A percentile compares a stretch with the other conserved stretches of the same genome.
Evolutionary conservation across 148 eudicot species (phyloP).

Genomic region (Euryodendron excelsum): DNA sequence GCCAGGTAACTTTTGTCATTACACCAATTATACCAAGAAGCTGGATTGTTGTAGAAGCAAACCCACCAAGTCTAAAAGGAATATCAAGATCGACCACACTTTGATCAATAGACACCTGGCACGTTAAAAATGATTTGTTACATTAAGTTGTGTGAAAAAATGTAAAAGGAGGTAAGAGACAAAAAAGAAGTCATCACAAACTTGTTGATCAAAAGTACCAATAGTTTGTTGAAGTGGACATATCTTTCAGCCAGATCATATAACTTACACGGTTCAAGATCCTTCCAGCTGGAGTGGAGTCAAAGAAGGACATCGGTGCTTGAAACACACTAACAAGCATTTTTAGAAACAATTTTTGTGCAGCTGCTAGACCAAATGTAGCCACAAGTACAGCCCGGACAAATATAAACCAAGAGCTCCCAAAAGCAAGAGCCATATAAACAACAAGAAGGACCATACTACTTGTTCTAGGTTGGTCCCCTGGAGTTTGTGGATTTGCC

Average conservation of each 20-base stretch:
- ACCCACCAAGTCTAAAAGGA: slow-evolving; percentile 94
- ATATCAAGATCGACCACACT: slow-evolving; percentile 96
- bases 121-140: slow-evolving; percentile 17
- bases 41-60: slow-evolving; percentile 87
- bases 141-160: slow-evolving; percentile 6
- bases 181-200: background rate
- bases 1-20: slow-evolving; percentile 94
- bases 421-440: slow-evolving; percentile 95
- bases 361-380: slow-evolving; percentile 84
- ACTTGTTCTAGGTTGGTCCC: slow-evolving; percentile 69
- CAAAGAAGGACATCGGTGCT: slow-evolving; percentile 99
- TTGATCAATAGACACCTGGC: slow-evolving; percentile 93
- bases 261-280: slow-evolving; percentile 85
- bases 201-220: background rate
- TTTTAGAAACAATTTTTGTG: slow-evolving; percentile 74
- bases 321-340: slow-evolving; percentile 76
- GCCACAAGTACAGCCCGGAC: slow-evolving; percentile 85
- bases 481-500: slow-evolving; percentile 87
- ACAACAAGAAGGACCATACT: slow-evolving; percentile 69
- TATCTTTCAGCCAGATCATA: slow-evolving; percentile 12
- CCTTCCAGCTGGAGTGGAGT: slow-evolving; percentile 96
- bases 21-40: slow-evolving; percentile 91
- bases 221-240: background rate
- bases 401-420: slow-evolving; percentile 86
- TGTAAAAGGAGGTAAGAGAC: slow-evolving; percentile 8